A percentile compares a stretch with the other conserved stretches of the same genome.
These are phyloP conservation scores for Copromyces sp. DNA, from an alignment of 495 filamentous ascomycete genomes.

Conservation along the genomic window DNA sequence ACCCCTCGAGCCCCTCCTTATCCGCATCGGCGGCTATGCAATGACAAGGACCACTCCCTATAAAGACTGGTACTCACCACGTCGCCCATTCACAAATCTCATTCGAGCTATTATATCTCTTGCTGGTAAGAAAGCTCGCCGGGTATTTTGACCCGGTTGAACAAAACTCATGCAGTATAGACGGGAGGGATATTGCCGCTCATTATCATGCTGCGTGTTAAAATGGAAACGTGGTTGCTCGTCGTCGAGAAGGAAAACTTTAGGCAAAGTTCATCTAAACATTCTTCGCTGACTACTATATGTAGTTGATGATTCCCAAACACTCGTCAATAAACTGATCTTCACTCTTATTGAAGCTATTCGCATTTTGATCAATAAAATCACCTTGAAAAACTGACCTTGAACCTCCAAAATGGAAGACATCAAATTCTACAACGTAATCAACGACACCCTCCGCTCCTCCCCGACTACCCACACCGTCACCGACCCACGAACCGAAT, in stretches of 20 bases:
- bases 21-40: background rate
- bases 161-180: background rate
- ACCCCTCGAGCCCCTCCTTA: background rate
- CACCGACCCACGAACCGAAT: conserved; percentile 38
- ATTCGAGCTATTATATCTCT: background rate
- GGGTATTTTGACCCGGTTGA: background rate
- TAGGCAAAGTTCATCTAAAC: background rate
- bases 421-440: conserved; percentile 31
- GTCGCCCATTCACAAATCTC: background rate
- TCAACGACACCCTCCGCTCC: conserved; percentile 33
- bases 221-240: background rate
- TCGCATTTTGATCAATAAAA: background rate
- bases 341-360: background rate
- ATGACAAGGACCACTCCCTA: background rate
- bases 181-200: background rate
- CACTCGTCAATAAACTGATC: background rate
- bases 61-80: background rate
- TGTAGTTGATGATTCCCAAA: background rate
- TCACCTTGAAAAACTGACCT: background rate
- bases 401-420: background rate
- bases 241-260: background rate
- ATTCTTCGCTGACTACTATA: background rate
- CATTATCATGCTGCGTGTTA: background rate
- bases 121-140: background rate
- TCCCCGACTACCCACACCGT: conserved; percentile 27